Conservation (phyloP, 176 grass and related monocot genomes). For the Triticum aestivum region IWGSC_CS_RefSeq_v2.1 NC_057795.1:67327105-67327604, state of each 20-base stretch:
- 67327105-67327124: constrained; percentile 90
- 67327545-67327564: not conserved
- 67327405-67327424: not conserved
- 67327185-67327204: not conserved
- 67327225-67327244: not conserved
- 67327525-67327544: not conserved
- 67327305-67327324: not conserved
- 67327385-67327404: too few species aligned
- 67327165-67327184: not conserved
- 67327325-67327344: not conserved
- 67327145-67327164: constrained; percentile 9
- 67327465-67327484: not conserved
- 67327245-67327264: not conserved
- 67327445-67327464: not conserved
- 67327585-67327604: not conserved
- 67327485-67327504: not conserved
- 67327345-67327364: too few species aligned
- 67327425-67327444: not conserved
- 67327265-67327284: not conserved
- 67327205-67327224: not conserved
- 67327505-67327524: too few species aligned
- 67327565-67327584: not conserved
- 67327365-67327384: too few species aligned
- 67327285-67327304: not conserved
- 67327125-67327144: constrained; percentile 65